Evolutionary conservation across 306 rosid species (phyloP).

Genomic region (Biancaea sappan): DNA sequence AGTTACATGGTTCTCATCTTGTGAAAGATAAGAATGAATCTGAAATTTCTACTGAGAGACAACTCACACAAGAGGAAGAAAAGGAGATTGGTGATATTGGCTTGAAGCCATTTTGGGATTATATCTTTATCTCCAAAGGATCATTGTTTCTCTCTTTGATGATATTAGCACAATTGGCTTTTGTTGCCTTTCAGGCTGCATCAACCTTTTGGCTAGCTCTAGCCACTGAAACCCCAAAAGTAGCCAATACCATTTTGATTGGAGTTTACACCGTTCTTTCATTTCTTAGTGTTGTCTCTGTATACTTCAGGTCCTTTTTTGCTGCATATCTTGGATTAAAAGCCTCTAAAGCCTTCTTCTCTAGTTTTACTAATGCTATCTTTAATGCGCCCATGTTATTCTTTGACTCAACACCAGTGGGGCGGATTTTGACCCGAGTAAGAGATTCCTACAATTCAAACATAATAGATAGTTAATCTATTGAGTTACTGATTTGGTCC

Average conservation of each 20-base stretch:
- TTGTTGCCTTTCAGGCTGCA: conserved; percentile 49
- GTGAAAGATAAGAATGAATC: conserved; percentile 38
- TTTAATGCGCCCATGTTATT: conserved; percentile 69
- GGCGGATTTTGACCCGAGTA: conserved; percentile 63
- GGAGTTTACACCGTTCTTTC: conserved; percentile 57
- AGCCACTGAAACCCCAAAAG: conserved; percentile 54
- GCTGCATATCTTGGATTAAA: conserved; percentile 43
- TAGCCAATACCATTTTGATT: conserved; percentile 44
- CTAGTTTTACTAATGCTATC: conserved; percentile 51
- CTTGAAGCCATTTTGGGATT: conserved; percentile 67
- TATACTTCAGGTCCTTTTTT: conserved; percentile 37
- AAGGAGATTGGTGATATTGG: conserved; percentile 65
- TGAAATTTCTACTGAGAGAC: conserved; percentile 40
- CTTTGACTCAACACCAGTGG: conserved; percentile 47
- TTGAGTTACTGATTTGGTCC: no score
- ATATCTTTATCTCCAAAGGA: conserved; percentile 42
- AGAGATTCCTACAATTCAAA: conserved; percentile 26
- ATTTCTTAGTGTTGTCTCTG: conserved; percentile 45
- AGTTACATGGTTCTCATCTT: conserved; percentile 22
- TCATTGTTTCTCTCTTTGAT: conserved; percentile 33
- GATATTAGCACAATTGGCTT: conserved; percentile 36
- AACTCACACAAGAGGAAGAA: conserved; percentile 71
- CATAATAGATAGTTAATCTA: background rate
- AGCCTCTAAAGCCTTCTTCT: conserved; percentile 61
- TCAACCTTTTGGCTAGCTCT: conserved; percentile 77